Evolutionary conservation across 163 green algal genomes (phyloP), one percentile per base, ranked within the genome.

Genomic region (Chloromonas sp.): DNA sequence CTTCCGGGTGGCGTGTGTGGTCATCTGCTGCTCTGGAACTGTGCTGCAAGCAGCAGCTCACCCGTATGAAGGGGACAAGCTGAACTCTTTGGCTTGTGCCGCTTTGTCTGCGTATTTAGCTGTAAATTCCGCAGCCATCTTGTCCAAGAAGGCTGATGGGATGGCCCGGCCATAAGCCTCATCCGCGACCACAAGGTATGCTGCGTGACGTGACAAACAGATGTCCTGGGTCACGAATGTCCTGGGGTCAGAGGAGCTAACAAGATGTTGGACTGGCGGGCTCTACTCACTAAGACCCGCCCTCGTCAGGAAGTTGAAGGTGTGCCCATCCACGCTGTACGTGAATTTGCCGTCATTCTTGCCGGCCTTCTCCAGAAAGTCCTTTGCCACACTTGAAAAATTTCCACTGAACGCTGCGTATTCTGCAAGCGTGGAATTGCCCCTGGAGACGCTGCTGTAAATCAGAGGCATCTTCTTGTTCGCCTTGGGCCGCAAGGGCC

Each of bases 291-390:
- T 90, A 81, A 88, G 91, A 8, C 89, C 91, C 1, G 84, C 84
- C 8, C 90, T 85, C 13, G 87, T 86, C 0, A 94, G 83, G 79
- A 94, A 94, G 84, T 89, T 91, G 83, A 94, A 92, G 2, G 91
- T 89, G 76, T 94, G 89, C 60, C 84, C 84, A 71, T 92, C 91
- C 0, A 92, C 89, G 60, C 84, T 90, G 85, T 92, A 92, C 0
- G 87, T 88, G 78, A 91, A 94, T 36, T 90, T 90, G 15, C 86
- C 88, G 11, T 91, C 86, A 60, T 87, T 88, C 81, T 89, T 89
- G 61, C 85, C 82, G 2, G 86, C 86, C 15, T 91, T 89, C 70
- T 85, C 86, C 15, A 93, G 85, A 58, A 91, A 92, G 78, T 91
- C 88, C 71, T 90, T 90, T 0, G 89, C 84, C 1, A 93, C 88